Base-by-base conservation (phyloP, 306 rosid species). In the Vachellia collinsii region DNA sequence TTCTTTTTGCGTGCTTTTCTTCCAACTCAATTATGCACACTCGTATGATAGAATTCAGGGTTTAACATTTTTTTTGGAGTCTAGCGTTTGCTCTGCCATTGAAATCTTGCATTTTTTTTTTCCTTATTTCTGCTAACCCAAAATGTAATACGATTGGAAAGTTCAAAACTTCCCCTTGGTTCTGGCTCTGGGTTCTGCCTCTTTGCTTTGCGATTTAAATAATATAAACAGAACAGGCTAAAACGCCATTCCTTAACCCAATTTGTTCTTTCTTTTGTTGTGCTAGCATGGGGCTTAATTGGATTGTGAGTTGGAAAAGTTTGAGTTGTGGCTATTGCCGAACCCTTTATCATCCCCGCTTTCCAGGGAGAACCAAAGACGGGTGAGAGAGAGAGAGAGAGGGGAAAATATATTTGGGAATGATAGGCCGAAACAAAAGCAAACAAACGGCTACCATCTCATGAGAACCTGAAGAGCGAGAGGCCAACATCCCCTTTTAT, bases 401-500 rank as follows among this genome's bases (percentile, higher is more conserved):
- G 39, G 20, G 36, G 41, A 23, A 72, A 12, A 46, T 41, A 59
- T 50, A 71, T 46, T 5, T 41, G 42, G 37, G 4, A 23, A 25
- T 6, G 34, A 64, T 8, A 38, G 78, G 66, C 79, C 83, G 76
- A 86, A 83, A 85, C 85, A 37, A 71, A 61, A 63, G 85, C 66
- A 11, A 23, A 20, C 73, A 87, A 87, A 81, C 66, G n/a, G n/a
- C n/a, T n/a, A n/a, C n/a, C n/a, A n/a, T n/a, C n/a, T n/a, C n/a
- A n/a, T n/a, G n/a, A 42, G 46, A 42, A 42, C 44, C 10, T 41
- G 44, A 42, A 42, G 46, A 42, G 46, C 46, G 46, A 42, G 46
- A 42, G 46, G 46, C 46, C 46, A 8, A 41, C 3, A 42, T 42
- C 86, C 50, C 79, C 67, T n/a, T n/a, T n/a, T n/a, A n/a, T n/a